A percentile compares a stretch with the other conserved stretches of the same genome.
Evolutionary conservation across 805 yeast species (phyloP).

Genomic region (Saccharomycopsis capsularis): DNA sequence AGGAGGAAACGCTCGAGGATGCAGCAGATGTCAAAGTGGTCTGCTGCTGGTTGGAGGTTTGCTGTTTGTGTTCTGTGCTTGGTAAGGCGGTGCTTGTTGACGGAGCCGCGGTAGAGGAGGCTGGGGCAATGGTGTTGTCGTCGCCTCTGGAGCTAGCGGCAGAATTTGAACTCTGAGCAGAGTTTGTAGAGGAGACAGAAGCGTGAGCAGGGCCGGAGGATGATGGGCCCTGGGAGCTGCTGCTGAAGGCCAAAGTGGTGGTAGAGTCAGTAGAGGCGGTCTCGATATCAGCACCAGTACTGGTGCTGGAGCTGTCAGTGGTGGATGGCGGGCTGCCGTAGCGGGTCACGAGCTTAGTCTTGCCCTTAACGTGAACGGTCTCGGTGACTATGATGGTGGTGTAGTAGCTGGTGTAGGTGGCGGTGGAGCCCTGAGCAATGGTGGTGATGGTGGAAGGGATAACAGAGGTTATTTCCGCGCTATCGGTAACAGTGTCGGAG

Average conservation of each 20-base stretch:
- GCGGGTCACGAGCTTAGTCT: slow-evolving; percentile 16
- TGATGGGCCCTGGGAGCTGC: background rate
- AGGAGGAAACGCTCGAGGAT: background rate
- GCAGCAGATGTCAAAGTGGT: background rate
- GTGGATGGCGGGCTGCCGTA: slow-evolving; percentile 16
- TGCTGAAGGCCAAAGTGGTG: background rate
- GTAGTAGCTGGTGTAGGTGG: slow-evolving; percentile 21
- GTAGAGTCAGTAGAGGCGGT: background rate
- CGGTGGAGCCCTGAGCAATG: slow-evolving; percentile 20
- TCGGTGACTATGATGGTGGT: slow-evolving; percentile 20
- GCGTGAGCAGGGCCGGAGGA: too few species aligned
- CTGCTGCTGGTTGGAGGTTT: background rate
- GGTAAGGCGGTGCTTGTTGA: background rate
- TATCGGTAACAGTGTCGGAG: slow-evolving; percentile 1
- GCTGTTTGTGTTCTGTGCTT: background rate
- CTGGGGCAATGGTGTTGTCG: background rate
- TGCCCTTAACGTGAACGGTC: slow-evolving; percentile 19
- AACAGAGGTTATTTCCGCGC: slow-evolving; percentile 15
- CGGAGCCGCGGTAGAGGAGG: background rate
- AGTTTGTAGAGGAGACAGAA: too few species aligned
- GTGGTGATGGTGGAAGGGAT: slow-evolving; percentile 17
- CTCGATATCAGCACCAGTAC: too few species aligned
- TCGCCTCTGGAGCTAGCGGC: background rate
- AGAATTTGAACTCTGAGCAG: background rate
- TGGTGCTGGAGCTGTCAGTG: background rate